Evolutionary conservation across 495 filamentous ascomycete genomes (phyloP).

Genomic region (Tuber magnatum): DNA sequence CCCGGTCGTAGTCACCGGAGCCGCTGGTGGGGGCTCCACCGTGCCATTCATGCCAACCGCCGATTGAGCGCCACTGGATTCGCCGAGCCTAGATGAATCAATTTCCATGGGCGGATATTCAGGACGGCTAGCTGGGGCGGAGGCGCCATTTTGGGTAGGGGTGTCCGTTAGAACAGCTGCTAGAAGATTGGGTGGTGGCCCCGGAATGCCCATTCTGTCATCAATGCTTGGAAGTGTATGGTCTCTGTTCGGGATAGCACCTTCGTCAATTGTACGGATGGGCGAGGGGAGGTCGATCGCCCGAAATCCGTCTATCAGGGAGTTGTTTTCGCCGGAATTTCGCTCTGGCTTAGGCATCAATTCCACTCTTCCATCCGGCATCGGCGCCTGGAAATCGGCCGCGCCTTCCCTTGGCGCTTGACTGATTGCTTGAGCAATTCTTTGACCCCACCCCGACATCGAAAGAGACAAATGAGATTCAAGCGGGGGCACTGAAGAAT

Average conservation of each 20-base stretch:
- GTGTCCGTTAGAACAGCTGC: neutral
- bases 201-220: conserved; percentile 7
- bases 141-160: neutral
- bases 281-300: conserved; percentile 37
- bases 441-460: neutral
- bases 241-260: neutral
- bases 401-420: neutral
- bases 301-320: conserved; percentile 35
- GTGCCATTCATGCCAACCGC: neutral
- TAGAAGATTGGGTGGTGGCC: neutral
- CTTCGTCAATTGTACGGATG: conserved; percentile 28
- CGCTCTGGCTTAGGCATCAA: conserved; percentile 7
- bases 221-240: conserved; percentile 12
- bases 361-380: neutral
- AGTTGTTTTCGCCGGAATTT: conserved; percentile 19
- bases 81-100: neutral
- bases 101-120: neutral
- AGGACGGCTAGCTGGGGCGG: neutral
- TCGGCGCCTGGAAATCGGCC: neutral
- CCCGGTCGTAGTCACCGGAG: conserved; percentile 22
- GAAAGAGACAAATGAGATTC: conserved; percentile 1
- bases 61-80: neutral
- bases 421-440: neutral
- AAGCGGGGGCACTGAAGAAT: neutral
- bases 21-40: conserved; percentile 12